Conservation (phyloP, 2,329 filamentous ascomycete species). For the Trichoderma sp. region DNA sequence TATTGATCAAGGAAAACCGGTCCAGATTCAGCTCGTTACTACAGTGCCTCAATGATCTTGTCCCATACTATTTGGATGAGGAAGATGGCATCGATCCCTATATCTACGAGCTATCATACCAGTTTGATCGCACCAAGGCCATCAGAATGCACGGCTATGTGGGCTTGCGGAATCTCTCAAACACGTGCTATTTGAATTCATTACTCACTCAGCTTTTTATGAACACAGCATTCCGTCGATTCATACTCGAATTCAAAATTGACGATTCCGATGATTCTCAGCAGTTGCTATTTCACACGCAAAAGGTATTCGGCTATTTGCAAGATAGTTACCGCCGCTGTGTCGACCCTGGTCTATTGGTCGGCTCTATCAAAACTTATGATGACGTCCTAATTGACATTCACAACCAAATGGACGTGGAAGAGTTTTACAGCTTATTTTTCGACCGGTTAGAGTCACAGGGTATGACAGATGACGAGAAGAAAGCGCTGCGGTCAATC, state of each 20-base stretch:
- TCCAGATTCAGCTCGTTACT: conserved; percentile 54
- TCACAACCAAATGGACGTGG: conserved; percentile 93
- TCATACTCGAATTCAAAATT: conserved; percentile 70
- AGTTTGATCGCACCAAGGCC: conserved; percentile 65
- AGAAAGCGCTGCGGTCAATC: conserved; percentile 74
- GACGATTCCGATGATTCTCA: conserved; percentile 59
- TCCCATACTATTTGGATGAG: conserved; percentile 43
- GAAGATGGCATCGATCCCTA: conserved; percentile 51
- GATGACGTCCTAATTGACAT: conserved; percentile 84
- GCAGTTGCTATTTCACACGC: conserved; percentile 72
- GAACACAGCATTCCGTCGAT: conserved; percentile 84
- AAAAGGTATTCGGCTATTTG: conserved; percentile 80
- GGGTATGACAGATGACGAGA: conserved; percentile 66
- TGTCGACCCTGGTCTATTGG: conserved; percentile 72
- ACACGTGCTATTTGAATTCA: conserved; percentile 97
- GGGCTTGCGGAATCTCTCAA: conserved; percentile 89
- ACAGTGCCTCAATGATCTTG: conserved; percentile 37
- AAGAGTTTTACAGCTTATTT: conserved; percentile 93
- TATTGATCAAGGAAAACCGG: conserved; percentile 54
- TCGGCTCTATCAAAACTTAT: conserved; percentile 76
- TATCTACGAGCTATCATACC: conserved; percentile 59
- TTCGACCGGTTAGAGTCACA: conserved; percentile 91
- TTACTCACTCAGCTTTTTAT: conserved; percentile 94
- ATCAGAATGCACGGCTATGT: conserved; percentile 80
- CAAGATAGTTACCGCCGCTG: conserved; percentile 77